Conservation (phyloP, 495 filamentous ascomycete species). For the Penicillium manginii region DNA sequence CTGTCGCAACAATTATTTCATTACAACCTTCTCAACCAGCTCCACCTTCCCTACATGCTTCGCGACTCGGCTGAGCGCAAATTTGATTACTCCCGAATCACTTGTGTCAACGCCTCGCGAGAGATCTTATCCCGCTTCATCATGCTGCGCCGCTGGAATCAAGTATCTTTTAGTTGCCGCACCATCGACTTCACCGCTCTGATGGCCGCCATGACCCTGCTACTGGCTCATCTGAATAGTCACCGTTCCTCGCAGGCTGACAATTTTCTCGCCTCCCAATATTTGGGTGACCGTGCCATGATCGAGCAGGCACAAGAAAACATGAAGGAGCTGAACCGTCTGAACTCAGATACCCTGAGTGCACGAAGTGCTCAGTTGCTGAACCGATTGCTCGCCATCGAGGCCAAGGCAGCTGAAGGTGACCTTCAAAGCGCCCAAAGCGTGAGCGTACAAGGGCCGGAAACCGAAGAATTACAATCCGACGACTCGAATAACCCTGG, state of each 20-base stretch:
- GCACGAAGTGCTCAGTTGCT: constrained; percentile 37
- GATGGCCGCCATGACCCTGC: constrained; percentile 44
- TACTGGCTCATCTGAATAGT: constrained; percentile 28
- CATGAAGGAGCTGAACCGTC: constrained; percentile 32
- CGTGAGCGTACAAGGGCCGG: not conserved
- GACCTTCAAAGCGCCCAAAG: not conserved
- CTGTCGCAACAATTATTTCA: constrained; percentile 43
- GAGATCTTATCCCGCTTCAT: constrained; percentile 48
- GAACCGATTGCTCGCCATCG: constrained; percentile 37
- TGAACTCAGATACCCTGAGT: constrained; percentile 37
- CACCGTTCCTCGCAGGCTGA: constrained; percentile 6
- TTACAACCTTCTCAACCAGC: constrained; percentile 41
- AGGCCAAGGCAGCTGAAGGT: constrained; percentile 32
- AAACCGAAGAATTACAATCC: not conserved
- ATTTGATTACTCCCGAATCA: constrained; percentile 39
- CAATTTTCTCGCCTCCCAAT: constrained; percentile 42
- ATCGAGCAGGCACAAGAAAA: constrained; percentile 43
- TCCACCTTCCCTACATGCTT: constrained; percentile 35
- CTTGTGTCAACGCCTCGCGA: constrained; percentile 48
- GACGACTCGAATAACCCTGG: not conserved
- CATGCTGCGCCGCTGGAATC: constrained; percentile 36
- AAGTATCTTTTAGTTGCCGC: constrained; percentile 46
- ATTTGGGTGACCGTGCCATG: constrained; percentile 44
- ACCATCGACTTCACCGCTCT: constrained; percentile 53
- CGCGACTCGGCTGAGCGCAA: constrained; percentile 7